A percentile compares a stretch with the other conserved stretches of the same genome.
Evolutionary conservation across 495 filamentous ascomycete species (phyloP).

Genomic region (Podospora tetraspora): DNA sequence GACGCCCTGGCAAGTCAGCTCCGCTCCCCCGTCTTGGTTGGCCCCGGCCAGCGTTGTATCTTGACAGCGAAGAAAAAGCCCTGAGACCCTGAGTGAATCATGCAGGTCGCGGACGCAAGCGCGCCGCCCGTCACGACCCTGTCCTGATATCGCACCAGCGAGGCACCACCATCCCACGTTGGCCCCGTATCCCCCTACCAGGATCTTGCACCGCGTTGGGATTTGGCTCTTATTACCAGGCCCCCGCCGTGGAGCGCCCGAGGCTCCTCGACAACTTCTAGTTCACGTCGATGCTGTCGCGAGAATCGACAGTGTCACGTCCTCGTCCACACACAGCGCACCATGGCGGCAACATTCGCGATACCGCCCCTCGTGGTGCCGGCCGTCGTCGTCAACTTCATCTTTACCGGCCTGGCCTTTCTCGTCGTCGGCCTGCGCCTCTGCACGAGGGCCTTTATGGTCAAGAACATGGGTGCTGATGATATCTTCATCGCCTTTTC

Average conservation of each 20-base stretch:
- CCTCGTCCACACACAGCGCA: not conserved
- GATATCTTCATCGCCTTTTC: conserved; percentile 18
- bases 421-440: conserved; percentile 18
- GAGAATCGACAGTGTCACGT: not conserved
- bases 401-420: conserved; percentile 24
- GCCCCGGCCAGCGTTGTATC: not conserved
- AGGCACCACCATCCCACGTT: not conserved
- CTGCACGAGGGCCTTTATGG: conserved; percentile 15
- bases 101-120: conserved; percentile 1
- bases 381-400: conserved; percentile 15
- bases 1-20: not conserved
- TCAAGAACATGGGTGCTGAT: conserved; percentile 22
- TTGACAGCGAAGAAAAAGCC: not conserved
- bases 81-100: not conserved
- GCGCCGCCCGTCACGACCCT: not conserved
- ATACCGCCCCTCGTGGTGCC: conserved; percentile 14
- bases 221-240: not conserved
- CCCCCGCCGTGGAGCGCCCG: not conserved
- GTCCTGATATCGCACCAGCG: not conserved
- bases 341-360: conserved; percentile 1
- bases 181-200: not conserved
- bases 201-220: not conserved
- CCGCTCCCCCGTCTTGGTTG: not conserved
- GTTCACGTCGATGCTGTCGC: not conserved
- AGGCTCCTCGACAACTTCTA: not conserved